Conservation (phyloP, 352 stramenopile genomes). For the Phytophthora aleatoria region DNA sequence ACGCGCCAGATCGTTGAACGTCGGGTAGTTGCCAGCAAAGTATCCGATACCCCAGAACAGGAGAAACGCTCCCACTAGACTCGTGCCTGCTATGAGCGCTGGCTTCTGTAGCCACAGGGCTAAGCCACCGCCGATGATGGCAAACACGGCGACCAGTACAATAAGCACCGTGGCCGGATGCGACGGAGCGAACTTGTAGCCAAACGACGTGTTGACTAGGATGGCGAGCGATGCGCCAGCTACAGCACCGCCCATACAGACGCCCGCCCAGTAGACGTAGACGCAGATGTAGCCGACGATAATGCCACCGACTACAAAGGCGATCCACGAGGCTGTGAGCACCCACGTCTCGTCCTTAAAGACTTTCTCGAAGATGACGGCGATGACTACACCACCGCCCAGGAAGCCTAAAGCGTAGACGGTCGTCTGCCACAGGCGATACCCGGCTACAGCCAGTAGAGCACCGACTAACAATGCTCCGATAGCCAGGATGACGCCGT, state of each 20-base stretch:
- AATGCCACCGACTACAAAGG: conserved; percentile 65
- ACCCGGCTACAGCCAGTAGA: conserved; percentile 52
- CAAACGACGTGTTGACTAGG: conserved; percentile 59
- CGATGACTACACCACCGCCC: conserved; percentile 52
- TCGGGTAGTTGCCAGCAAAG: conserved; percentile 66
- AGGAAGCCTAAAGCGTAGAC: conserved; percentile 70
- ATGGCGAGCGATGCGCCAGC: conserved; percentile 63
- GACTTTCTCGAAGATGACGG: conserved; percentile 55
- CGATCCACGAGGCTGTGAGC: conserved; percentile 69
- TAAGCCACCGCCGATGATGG: conserved; percentile 45
- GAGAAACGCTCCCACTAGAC: conserved; percentile 48
- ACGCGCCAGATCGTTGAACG: conserved; percentile 48
- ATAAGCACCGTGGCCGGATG: conserved; percentile 60
- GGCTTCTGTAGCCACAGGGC: conserved; percentile 67
- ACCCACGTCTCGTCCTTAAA: conserved; percentile 60
- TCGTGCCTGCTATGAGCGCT: conserved; percentile 51
- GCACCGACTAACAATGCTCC: conserved; percentile 49
- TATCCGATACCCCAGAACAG: conserved; percentile 65
- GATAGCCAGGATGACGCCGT: conserved; percentile 42
- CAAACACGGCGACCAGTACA: conserved; percentile 50
- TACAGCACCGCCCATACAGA: conserved; percentile 63
- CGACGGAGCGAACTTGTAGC: conserved; percentile 59
- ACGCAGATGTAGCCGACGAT: conserved; percentile 54
- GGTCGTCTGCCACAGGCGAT: conserved; percentile 62
- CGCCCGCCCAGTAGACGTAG: conserved; percentile 51